These are phyloP conservation scores for Claviceps digitariae DNA, from an alignment of 2,329 filamentous ascomycete genomes.

Conservation along the genomic window DNA sequence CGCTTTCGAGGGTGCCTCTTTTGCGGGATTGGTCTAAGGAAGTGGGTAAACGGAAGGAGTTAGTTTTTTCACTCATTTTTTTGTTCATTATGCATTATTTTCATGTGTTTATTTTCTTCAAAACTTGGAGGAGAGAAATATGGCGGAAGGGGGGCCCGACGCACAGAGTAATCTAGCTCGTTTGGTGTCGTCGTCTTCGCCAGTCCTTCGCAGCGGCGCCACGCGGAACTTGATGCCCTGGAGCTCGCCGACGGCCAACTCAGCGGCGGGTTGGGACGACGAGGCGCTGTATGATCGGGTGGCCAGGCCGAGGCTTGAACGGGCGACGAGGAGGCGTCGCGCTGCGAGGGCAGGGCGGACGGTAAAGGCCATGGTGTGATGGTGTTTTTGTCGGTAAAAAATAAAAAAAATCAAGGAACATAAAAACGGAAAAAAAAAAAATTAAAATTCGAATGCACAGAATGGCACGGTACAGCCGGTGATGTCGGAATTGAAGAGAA, in stretches of 20 bases:
- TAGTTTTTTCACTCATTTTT: neutral
- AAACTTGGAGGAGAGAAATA: slow-evolving; percentile 4
- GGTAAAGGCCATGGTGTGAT: slow-evolving; percentile 7
- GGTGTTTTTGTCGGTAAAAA: neutral
- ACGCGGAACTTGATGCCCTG: slow-evolving; percentile 77
- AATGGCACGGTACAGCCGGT: no score
- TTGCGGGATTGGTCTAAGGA: slow-evolving; percentile 87
- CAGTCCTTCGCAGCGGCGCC: slow-evolving; percentile 72
- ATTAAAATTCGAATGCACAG: no score
- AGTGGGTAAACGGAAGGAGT: neutral
- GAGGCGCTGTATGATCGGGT: neutral
- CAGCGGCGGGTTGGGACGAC: slow-evolving; percentile 17
- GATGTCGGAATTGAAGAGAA: no score
- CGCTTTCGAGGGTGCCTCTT: slow-evolving; percentile 86
- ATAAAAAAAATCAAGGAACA: neutral
- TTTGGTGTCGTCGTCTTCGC: slow-evolving; percentile 77
- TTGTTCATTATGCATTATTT: neutral
- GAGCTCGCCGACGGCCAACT: slow-evolving; percentile 75
- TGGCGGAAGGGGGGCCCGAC: no score
- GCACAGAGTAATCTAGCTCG: slow-evolving; percentile 65
- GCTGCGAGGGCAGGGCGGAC: slow-evolving; percentile 9
- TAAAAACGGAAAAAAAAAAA: neutral
- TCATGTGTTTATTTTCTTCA: neutral
- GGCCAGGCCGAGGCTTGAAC: slow-evolving; percentile 1
- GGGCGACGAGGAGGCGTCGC: neutral